Percentiles rank a stretch among this genome's conserved stretches.
phyloP scores from a whole-genome alignment of 1,284 basidiomycete genomes.

The Rhodotorula mucilaginosa region DNA sequence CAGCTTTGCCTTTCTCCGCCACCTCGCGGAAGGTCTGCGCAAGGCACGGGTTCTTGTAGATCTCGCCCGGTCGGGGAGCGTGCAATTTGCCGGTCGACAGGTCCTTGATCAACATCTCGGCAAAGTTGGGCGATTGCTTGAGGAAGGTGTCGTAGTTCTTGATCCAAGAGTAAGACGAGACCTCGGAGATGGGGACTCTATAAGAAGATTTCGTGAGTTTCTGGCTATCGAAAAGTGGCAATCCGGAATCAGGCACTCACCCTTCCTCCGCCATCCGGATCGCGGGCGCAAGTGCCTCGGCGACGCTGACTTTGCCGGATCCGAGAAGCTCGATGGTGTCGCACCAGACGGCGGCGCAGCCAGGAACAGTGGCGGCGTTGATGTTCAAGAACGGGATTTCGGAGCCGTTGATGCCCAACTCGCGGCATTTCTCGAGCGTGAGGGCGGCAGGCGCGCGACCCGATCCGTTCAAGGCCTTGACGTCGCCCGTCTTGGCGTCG shows the following conservation, averaged over 20 bases:
- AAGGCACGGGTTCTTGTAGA: slow-evolving; percentile 60
- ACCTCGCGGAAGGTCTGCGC: slow-evolving; percentile 79
- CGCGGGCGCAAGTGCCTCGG: slow-evolving; percentile 76
- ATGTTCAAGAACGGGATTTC: slow-evolving; percentile 48
- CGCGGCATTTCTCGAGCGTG: slow-evolving; percentile 68
- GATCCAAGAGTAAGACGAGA: slow-evolving; percentile 32
- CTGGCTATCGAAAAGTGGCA: slow-evolving; percentile 54
- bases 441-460: slow-evolving; percentile 79
- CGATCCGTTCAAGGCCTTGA: slow-evolving; percentile 81
- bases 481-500: slow-evolving; percentile 71
- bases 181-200: slow-evolving; percentile 37
- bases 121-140: slow-evolving; percentile 27
- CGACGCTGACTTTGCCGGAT: slow-evolving; percentile 70
- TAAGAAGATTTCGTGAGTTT: not conserved
- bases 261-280: slow-evolving; percentile 48
- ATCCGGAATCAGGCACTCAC: slow-evolving; percentile 7
- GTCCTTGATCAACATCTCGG: slow-evolving; percentile 71
- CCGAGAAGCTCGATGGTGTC: slow-evolving; percentile 83
- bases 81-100: slow-evolving; percentile 57
- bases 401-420: slow-evolving; percentile 65
- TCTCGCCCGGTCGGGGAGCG: slow-evolving; percentile 56
- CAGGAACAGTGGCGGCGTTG: slow-evolving; percentile 78
- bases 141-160: slow-evolving; percentile 28
- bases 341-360: slow-evolving; percentile 87
- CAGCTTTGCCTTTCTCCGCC: slow-evolving; percentile 76